phyloP scores from a whole-genome alignment of 805 yeast species.

The Candida railenensis region DNA sequence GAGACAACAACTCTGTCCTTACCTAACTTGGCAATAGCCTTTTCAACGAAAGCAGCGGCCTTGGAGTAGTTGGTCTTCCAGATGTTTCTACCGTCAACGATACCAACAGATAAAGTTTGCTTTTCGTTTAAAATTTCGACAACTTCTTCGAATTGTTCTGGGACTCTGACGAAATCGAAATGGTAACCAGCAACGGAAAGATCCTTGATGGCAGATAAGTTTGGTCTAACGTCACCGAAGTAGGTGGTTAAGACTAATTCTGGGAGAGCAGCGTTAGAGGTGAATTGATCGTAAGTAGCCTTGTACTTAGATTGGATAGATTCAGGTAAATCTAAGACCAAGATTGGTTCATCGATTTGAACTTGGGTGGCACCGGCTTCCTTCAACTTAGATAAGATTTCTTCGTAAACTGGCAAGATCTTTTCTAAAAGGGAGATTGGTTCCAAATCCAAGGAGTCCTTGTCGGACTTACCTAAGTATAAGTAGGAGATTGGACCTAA shows the following conservation, averaged over 20 bases:
- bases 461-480: constrained; percentile 96
- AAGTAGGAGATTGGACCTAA: constrained; percentile 97
- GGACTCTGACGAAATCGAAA: constrained; percentile 93
- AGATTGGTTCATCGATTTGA: constrained; percentile 96
- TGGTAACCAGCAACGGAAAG: constrained; percentile 95
- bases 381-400: constrained; percentile 81
- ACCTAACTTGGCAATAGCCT: constrained; percentile 84
- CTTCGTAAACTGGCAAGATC: constrained; percentile 90
- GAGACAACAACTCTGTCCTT: constrained; percentile 84
- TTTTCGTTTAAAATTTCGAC: constrained; percentile 60
- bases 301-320: constrained; percentile 82
- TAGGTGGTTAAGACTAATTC: constrained; percentile 83
- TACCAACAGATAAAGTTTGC: constrained; percentile 92
- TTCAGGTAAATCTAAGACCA: constrained; percentile 90
- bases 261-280: constrained; percentile 66
- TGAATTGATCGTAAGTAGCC: constrained; percentile 78
- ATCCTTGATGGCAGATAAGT: constrained; percentile 82
- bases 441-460: constrained; percentile 92
- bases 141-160: constrained; percentile 92
- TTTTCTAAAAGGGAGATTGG: constrained; percentile 88
- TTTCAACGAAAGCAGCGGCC: constrained; percentile 78
- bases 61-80: constrained; percentile 96
- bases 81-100: constrained; percentile 98
- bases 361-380: constrained; percentile 94
- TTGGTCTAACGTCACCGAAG: constrained; percentile 98